These are phyloP conservation scores for Penicillium bialowiezense DNA, from an alignment of 495 filamentous ascomycete species.

Conservation along the genomic window DNA sequence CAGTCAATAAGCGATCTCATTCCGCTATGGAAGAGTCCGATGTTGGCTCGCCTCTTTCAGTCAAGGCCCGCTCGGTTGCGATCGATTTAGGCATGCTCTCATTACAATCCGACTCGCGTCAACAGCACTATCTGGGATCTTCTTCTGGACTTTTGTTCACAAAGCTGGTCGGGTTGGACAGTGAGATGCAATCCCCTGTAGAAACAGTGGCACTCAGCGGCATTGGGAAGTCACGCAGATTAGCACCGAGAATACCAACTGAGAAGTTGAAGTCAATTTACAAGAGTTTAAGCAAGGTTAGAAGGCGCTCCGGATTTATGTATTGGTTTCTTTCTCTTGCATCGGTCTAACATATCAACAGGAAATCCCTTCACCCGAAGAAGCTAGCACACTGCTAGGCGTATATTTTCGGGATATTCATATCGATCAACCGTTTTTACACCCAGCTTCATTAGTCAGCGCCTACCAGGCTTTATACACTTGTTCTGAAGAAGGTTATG, in stretches of 20 bases:
- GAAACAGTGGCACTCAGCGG: too few relatives aligned
- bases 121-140: constrained; percentile 24
- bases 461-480: constrained; percentile 19
- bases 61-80: constrained; percentile 24
- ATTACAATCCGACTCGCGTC: constrained; percentile 23
- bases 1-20: constrained; percentile 14
- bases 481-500: background rate
- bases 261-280: constrained; percentile 1
- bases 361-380: too few relatives aligned
- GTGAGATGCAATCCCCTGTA: background rate
- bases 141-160: constrained; percentile 24
- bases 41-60: constrained; percentile 11
- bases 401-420: constrained; percentile 24
- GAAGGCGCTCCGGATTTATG: too few relatives aligned
- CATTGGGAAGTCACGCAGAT: too few relatives aligned
- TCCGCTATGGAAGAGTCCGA: constrained; percentile 14
- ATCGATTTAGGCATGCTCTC: constrained; percentile 26
- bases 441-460: constrained; percentile 18
- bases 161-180: constrained; percentile 19
- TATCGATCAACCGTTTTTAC: constrained; percentile 23
- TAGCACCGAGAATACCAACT: background rate
- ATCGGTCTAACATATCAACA: too few relatives aligned
- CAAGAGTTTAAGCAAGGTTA: constrained; percentile 5
- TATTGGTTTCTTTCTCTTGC: too few relatives aligned
- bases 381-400: constrained; percentile 6